Conservation (phyloP, 2,329 filamentous ascomycete genomes). For the Neoascochyta sp. region DNA sequence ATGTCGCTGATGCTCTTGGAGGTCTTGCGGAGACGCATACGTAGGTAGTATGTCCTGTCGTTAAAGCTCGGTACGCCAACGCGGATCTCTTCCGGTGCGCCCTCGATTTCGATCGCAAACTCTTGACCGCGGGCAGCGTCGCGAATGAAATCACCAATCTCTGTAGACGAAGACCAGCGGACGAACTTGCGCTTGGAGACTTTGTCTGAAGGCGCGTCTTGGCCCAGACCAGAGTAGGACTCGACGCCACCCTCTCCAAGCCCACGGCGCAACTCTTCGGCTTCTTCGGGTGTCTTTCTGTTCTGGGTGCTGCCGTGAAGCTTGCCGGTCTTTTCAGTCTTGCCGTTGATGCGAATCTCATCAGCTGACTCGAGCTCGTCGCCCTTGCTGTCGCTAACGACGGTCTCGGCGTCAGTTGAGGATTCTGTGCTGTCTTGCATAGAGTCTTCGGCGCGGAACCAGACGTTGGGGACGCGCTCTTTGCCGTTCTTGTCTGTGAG, state of each 20-base stretch:
- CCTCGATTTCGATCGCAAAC: conserved; percentile 80
- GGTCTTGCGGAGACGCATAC: conserved; percentile 70
- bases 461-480: conserved; percentile 68
- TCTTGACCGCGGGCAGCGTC: conserved; percentile 81
- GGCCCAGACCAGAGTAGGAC: conserved; percentile 67
- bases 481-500: conserved; percentile 59
- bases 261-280: conserved; percentile 43
- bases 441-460: conserved; percentile 76
- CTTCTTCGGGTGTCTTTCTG: conserved; percentile 27
- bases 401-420: conserved; percentile 22
- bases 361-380: conserved; percentile 47
- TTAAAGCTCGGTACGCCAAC: conserved; percentile 83
- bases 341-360: conserved; percentile 51
- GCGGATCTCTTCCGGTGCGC: conserved; percentile 62
- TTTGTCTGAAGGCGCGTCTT: conserved; percentile 47
- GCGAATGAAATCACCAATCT: conserved; percentile 90
- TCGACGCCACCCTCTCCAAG: conserved; percentile 60
- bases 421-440: conserved; percentile 54
- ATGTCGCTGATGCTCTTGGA: conserved; percentile 65
- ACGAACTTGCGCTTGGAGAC: conserved; percentile 64
- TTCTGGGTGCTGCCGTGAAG: conserved; percentile 16
- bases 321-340: conserved; percentile 46
- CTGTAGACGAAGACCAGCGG: conserved; percentile 82
- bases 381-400: conserved; percentile 29
- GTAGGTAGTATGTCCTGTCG: conserved; percentile 85